A percentile compares a stretch with the other conserved stretches of the same genome.
Conservation (phyloP, 2,329 filamentous ascomycete genomes). For the Hansfordia pulvinata region DNA sequence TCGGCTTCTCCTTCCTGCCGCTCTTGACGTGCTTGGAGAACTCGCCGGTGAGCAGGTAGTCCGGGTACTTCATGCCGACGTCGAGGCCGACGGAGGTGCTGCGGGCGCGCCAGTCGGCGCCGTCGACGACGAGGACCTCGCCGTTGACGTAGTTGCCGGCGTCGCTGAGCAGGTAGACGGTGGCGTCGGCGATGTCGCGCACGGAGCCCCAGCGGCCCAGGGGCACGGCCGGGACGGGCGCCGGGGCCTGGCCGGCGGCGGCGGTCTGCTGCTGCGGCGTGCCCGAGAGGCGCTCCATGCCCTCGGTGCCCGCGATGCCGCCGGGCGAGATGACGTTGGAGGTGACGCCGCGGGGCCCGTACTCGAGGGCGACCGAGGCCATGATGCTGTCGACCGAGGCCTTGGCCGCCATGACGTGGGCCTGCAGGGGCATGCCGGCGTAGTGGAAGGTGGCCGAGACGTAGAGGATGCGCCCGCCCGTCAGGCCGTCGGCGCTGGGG, state of each 20-base stretch:
- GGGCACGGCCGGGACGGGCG: too few species aligned
- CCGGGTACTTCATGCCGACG: constrained; percentile 34
- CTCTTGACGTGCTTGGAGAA: constrained; percentile 24
- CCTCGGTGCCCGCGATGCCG: constrained; percentile 75
- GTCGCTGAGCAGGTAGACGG: constrained; percentile 77
- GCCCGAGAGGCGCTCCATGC: constrained; percentile 49
- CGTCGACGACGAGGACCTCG: constrained; percentile 62
- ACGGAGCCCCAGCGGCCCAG: constrained; percentile 65
- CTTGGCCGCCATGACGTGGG: constrained; percentile 86
- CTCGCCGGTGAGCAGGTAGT: constrained; percentile 28
- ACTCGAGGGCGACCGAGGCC: constrained; percentile 70
- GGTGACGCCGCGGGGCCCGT: constrained; percentile 74
- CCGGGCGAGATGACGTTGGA: constrained; percentile 85
- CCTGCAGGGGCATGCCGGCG: constrained; percentile 70
- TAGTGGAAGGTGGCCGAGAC: constrained; percentile 89
- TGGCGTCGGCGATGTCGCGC: constrained; percentile 85
- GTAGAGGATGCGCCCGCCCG: constrained; percentile 77
- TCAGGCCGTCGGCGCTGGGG: constrained; percentile 44
- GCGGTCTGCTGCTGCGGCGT: constrained; percentile 20
- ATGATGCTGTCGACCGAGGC: constrained; percentile 80
- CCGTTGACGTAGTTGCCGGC: constrained; percentile 80
- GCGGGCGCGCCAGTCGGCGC: constrained; percentile 41
- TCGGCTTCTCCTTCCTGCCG: constrained; percentile 22
- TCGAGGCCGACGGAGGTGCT: constrained; percentile 31
- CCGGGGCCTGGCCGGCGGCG: too few species aligned